Evolutionary conservation across 176 grass and related monocot species (phyloP), one percentile per base, ranked within the genome.

Genomic region (Carex littledalei): DNA sequence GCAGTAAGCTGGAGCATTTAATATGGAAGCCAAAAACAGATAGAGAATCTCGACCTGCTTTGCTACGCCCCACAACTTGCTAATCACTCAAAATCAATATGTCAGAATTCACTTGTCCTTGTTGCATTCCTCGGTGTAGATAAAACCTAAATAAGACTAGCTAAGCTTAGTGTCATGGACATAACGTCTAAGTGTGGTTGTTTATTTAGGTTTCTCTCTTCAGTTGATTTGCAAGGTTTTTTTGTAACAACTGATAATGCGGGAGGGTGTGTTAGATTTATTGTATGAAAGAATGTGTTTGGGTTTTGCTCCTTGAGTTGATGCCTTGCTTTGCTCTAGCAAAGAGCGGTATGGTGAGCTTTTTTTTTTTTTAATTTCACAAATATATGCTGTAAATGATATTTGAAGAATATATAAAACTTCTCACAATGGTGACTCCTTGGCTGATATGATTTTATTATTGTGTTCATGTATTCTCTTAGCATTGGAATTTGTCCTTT

Each of bases 11-110:
- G 17, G 91, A 90, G 41, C 84, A 63, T 65, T 88, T 98, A 85
- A 98, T 98, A 52, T 93, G 91, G 95, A 98, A 70, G 70, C 91
- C 89, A 0, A 89, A 53, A 24, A 79, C 90, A 41, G 86, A 86
- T 52, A 85, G 78, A 65, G 90, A 18, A 34, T 68, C 87, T 43
- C 88, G 78, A 76, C 76, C 88, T 20, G 41, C 69, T 47, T 49
- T 90, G 65, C 84, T 88, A 81, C 86, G 90, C 53, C 85, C 90
- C 2, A 87, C 66, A 7, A 84, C 87, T 58, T 78, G 85, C 86
- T 94, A 85, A 73, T 64, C 57, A 64, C 32, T 47, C 39, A 64
- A 6, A 18, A 22, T 81, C n/a, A 63, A 12, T 37, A 81, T 64
- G 39, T 81, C 58, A 41, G 59, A 79, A 64, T 55, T 32, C 6